phyloP scores from a whole-genome alignment of 345 rosid species.

The Moringa oleifera region DNA sequence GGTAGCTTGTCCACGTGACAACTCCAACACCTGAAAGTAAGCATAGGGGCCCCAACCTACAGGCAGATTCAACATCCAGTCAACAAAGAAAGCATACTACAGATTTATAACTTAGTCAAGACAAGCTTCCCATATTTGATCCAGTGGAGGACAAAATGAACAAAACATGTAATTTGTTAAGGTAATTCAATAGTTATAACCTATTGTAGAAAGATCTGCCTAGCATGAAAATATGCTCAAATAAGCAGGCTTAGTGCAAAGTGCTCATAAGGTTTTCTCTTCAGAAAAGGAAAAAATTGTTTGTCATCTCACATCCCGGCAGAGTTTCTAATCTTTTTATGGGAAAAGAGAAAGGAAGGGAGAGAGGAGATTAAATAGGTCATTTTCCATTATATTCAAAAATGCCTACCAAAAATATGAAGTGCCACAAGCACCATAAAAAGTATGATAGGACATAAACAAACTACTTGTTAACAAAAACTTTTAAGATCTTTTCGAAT shows the following conservation, averaged over 20 bases:
- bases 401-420: not conserved
- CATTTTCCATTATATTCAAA: not conserved
- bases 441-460: no score
- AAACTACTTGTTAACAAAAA: not conserved
- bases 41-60: constrained; percentile 75
- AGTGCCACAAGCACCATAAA: not conserved
- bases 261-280: no score
- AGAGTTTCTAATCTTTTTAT: no score
- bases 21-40: constrained; percentile 52
- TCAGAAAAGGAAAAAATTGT: no score
- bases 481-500: no score
- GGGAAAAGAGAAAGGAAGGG: not conserved
- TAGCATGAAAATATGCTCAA: no score
- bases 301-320: no score
- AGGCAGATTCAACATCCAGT: not conserved
- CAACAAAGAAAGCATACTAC: not conserved
- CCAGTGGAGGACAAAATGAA: no score
- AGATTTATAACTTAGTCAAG: not conserved
- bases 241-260: no score
- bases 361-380: not conserved
- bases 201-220: no score
- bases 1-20: constrained; percentile 20
- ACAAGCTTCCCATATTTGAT: not conserved
- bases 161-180: no score
- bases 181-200: no score